Evolutionary conservation across 345 rosid species (phyloP).

Genomic region (Excoecaria agallocha): DNA sequence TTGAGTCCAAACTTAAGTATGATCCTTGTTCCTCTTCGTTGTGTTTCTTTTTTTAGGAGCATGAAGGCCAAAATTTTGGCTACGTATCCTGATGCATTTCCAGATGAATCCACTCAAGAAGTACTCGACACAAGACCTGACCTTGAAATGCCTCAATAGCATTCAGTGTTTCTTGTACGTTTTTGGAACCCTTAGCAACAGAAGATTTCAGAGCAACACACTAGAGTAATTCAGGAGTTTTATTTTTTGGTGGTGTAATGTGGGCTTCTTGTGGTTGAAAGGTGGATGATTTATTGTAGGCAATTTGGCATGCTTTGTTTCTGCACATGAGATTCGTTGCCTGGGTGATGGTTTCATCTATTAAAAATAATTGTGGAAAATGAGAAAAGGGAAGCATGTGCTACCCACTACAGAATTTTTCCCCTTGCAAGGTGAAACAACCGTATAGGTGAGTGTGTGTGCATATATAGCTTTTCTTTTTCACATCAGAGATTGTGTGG

Average conservation of each 20-base stretch:
- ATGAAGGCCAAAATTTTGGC: conserved; percentile 68
- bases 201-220: neutral
- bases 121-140: conserved; percentile 73
- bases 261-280: neutral
- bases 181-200: neutral
- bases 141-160: conserved; percentile 60
- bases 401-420: neutral
- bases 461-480: neutral
- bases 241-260: neutral
- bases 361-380: neutral
- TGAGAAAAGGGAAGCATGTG: neutral
- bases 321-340: neutral
- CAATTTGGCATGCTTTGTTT: neutral
- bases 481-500: too few species aligned
- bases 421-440: neutral
- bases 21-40: neutral
- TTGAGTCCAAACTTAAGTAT: neutral
- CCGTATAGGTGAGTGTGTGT: too few species aligned
- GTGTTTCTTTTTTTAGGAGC: conserved; percentile 41
- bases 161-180: neutral
- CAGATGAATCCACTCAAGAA: conserved; percentile 60
- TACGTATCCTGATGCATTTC: conserved; percentile 89
- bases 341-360: neutral
- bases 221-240: neutral
- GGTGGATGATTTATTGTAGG: neutral